These are phyloP conservation scores for Micromonas pusilla DNA, from an alignment of 139 green algal genomes.

Conservation along the genomic window DNA sequence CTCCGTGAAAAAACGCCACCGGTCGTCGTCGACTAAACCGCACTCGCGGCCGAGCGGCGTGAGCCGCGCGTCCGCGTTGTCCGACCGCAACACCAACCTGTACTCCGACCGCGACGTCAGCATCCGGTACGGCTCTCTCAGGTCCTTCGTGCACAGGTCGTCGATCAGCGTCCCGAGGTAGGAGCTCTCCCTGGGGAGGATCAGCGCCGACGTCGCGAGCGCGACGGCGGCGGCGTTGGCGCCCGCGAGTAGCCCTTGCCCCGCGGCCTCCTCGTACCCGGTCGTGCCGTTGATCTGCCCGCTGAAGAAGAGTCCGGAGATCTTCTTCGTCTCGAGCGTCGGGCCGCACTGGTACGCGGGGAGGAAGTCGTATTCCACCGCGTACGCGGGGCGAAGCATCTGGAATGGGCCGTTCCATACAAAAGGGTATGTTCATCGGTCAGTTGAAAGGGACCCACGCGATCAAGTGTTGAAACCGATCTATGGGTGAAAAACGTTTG, in stretches of 20 bases:
- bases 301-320: constrained; percentile 84
- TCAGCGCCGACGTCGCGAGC: constrained; percentile 24
- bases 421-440: too few species aligned
- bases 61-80: constrained; percentile 91
- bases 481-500: too few species aligned
- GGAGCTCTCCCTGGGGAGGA: constrained; percentile 62
- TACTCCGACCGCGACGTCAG: constrained; percentile 89
- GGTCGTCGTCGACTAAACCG: constrained; percentile 72
- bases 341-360: constrained; percentile 82
- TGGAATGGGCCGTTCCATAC: too few species aligned
- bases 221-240: constrained; percentile 49
- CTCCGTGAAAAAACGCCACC: constrained; percentile 59
- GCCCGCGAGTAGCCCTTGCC: constrained; percentile 48
- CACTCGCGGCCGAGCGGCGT: constrained; percentile 78
- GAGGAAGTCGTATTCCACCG: constrained; percentile 98
- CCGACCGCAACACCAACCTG: constrained; percentile 79
- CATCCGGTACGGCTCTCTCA: constrained; percentile 95
- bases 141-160: constrained; percentile 96
- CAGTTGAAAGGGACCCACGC: too few species aligned
- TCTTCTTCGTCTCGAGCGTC: constrained; percentile 83
- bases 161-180: constrained; percentile 94
- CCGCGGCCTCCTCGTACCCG: constrained; percentile 91
- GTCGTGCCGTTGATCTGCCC: constrained; percentile 98
- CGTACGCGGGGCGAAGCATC: constrained; percentile 91
- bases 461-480: too few species aligned